Evolutionary conservation across 2,329 filamentous ascomycete species (phyloP).

Genomic region (Penicillium psychrosexuale): DNA sequence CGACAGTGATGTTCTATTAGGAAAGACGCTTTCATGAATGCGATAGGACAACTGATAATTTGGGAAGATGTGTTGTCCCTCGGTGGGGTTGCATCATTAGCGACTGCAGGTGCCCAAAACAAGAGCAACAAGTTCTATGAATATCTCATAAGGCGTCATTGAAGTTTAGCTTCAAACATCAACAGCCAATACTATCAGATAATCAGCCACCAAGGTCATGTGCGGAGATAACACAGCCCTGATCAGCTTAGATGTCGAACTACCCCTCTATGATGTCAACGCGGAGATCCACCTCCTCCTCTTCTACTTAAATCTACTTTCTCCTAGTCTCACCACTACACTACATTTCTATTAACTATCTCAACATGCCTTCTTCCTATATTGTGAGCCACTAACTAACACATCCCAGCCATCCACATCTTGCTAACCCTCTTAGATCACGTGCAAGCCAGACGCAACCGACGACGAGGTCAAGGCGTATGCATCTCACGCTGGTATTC

Average conservation of each 20-base stretch:
- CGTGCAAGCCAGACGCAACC: slow-evolving; percentile 2
- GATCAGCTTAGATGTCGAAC: background rate
- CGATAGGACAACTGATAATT: too few relatives aligned
- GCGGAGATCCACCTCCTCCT: background rate
- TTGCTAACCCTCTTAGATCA: slow-evolving; percentile 2
- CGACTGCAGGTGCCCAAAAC: background rate
- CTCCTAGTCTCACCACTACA: background rate
- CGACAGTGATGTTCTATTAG: too few relatives aligned
- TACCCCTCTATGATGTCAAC: slow-evolving; percentile 14
- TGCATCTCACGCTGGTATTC: background rate
- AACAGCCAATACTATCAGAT: background rate
- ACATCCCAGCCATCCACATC: background rate
- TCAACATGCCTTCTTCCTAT: slow-evolving; percentile 6
- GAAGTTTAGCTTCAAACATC: background rate
- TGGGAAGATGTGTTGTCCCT: too few relatives aligned
- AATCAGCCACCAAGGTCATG: background rate
- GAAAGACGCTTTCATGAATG: too few relatives aligned
- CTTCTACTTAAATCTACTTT: background rate
- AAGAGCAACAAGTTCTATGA: background rate
- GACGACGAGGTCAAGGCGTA: slow-evolving; percentile 1
- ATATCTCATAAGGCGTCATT: background rate
- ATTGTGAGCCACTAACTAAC: background rate
- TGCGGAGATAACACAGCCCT: slow-evolving; percentile 3
- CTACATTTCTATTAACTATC: background rate
- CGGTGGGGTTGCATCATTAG: background rate